These are phyloP conservation scores for Arthrobotrys conoides DNA, from an alignment of 2,329 filamentous ascomycete species.

Conservation along the genomic window DNA sequence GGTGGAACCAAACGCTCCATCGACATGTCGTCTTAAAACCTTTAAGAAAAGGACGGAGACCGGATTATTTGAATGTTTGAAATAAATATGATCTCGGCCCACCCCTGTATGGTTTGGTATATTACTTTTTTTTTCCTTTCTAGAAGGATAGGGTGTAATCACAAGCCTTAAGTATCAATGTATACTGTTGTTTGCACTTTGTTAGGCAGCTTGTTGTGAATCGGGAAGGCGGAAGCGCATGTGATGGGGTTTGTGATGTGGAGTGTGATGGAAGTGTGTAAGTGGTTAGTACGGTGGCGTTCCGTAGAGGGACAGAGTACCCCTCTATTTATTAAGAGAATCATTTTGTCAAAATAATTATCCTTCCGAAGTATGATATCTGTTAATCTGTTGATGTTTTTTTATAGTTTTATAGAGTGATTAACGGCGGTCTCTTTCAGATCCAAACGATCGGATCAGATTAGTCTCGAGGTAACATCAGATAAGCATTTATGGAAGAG, in stretches of 20 bases:
- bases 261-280: slow-evolving; percentile 28
- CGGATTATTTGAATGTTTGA: slow-evolving; percentile 20
- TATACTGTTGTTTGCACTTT: slow-evolving; percentile 18
- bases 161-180: slow-evolving; percentile 30
- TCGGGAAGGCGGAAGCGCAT: slow-evolving; percentile 56
- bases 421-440: background rate
- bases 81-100: background rate
- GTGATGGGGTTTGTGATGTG: slow-evolving; percentile 39
- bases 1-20: background rate
- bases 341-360: background rate
- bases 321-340: background rate
- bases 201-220: slow-evolving; percentile 40
- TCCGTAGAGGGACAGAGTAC: slow-evolving; percentile 9
- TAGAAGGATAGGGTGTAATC: slow-evolving; percentile 33
- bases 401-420: background rate
- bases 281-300: slow-evolving; percentile 27
- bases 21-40: slow-evolving; percentile 10
- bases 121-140: slow-evolving; percentile 16
- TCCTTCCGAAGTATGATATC: background rate
- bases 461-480: background rate
- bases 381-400: background rate
- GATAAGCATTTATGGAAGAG: too few relatives aligned
- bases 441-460: background rate
- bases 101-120: slow-evolving; percentile 1
- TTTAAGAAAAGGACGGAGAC: slow-evolving; percentile 6